Conservation (phyloP, 257 asterid species). For the Prunella vulgaris region DNA sequence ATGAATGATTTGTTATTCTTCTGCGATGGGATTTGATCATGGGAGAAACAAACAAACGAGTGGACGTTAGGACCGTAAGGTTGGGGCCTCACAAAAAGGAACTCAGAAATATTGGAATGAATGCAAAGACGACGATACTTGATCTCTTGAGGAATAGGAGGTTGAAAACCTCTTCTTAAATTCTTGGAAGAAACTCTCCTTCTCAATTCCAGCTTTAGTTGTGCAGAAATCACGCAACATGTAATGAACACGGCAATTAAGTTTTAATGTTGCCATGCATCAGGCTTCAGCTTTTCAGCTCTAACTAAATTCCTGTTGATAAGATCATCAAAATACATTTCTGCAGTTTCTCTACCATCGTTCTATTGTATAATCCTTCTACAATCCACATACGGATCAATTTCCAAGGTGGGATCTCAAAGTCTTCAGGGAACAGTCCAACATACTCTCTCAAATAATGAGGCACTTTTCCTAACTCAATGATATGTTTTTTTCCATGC, state of each 20-base stretch:
- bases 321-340: conserved; percentile 9
- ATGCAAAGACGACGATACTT: conserved; percentile 33
- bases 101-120: conserved; percentile 21
- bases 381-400: conserved; percentile 38
- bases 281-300: neutral
- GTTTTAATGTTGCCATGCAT: conserved; percentile 2
- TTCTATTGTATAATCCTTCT: conserved; percentile 14
- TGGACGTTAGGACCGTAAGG: conserved; percentile 30
- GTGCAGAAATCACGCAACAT: conserved; percentile 14
- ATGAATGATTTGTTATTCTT: conserved; percentile 17
- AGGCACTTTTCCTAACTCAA: conserved; percentile 47
- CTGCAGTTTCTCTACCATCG: neutral
- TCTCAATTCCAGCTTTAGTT: neutral
- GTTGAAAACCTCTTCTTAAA: conserved; percentile 22
- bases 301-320: conserved; percentile 7
- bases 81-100: neutral
- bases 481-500: conserved; percentile 30
- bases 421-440: conserved; percentile 39
- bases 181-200: conserved; percentile 35
- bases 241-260: neutral
- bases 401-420: conserved; percentile 34
- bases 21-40: conserved; percentile 19
- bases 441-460: conserved; percentile 35
- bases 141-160: neutral
- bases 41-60: conserved; percentile 31